A percentile compares a stretch with the other conserved stretches of the same genome.
Conservation (phyloP, 805 yeast species). For the Ogataea populi-albae region DNA sequence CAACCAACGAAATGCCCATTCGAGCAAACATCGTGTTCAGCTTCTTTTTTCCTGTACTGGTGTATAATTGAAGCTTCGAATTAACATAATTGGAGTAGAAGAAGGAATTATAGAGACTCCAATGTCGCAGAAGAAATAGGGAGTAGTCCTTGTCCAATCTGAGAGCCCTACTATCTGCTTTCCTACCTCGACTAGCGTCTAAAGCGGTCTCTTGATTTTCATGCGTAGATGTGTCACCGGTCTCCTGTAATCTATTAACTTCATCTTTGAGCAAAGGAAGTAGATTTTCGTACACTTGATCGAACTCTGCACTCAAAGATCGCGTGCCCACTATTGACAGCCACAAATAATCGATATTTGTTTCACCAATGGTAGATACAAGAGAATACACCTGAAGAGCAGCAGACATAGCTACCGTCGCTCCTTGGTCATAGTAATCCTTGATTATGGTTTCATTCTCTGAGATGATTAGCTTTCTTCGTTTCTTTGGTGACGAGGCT, state of each 20-base stretch:
- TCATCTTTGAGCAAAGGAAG: conserved; percentile 80
- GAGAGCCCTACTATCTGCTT: conserved; percentile 39
- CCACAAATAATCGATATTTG: conserved; percentile 72
- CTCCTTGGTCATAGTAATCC: conserved; percentile 79
- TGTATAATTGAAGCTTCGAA: conserved; percentile 83
- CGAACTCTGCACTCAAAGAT: conserved; percentile 69
- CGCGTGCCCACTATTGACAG: conserved; percentile 84
- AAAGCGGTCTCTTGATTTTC: conserved; percentile 11
- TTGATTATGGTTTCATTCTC: conserved; percentile 58
- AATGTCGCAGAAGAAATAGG: conserved; percentile 81
- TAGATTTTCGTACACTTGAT: conserved; percentile 68
- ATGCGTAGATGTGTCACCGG: conserved; percentile 5
- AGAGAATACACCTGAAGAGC: conserved; percentile 80
- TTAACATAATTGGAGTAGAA: conserved; percentile 88
- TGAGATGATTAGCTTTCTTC: conserved; percentile 38
- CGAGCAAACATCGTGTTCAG: conserved; percentile 90
- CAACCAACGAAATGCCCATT: conserved; percentile 88
- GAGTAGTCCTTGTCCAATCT: conserved; percentile 80
- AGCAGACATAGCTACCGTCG: conserved; percentile 69
- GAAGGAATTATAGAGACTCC: conserved; percentile 90
- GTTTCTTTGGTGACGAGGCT: conserved; percentile 33
- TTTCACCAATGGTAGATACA: conserved; percentile 78
- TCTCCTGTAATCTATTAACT: conserved; percentile 63
- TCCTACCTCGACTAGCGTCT: conserved; percentile 25
- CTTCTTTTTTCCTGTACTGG: conserved; percentile 83